Conservation (phyloP, 352 stramenopile genomes). For the Phytophthora sojae region DNA sequence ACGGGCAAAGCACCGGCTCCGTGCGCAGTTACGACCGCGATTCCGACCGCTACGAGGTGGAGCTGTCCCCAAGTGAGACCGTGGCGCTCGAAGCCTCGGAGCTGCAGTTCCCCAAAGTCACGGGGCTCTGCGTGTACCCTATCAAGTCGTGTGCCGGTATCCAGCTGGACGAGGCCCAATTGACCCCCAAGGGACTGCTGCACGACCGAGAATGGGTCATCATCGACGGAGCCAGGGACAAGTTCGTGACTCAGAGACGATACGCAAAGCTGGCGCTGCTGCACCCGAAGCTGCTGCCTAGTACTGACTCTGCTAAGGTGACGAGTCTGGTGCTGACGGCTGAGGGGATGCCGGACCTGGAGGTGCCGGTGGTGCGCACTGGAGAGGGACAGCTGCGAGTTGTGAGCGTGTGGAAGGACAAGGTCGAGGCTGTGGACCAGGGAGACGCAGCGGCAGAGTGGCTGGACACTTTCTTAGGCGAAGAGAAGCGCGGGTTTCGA, state of each 20-base stretch:
- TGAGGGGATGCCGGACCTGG: slow-evolving; percentile 63
- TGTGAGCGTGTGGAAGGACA: slow-evolving; percentile 71
- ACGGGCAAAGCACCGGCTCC: slow-evolving; percentile 5
- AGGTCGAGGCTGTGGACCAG: slow-evolving; percentile 66
- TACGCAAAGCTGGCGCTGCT: slow-evolving; percentile 76
- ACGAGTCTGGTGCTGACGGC: slow-evolving; percentile 67
- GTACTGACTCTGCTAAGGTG: slow-evolving; percentile 27
- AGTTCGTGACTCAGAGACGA: slow-evolving; percentile 78
- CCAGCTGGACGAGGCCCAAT: slow-evolving; percentile 46
- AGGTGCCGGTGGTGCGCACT: slow-evolving; percentile 59
- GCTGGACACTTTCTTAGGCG: slow-evolving; percentile 63
- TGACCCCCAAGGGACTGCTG: slow-evolving; percentile 65
- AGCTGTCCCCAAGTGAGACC: slow-evolving; percentile 13
- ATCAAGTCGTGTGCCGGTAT: slow-evolving; percentile 86
- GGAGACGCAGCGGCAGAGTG: slow-evolving; percentile 65
- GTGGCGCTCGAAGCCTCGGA: slow-evolving; percentile 27
- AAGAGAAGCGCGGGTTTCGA: slow-evolving; percentile 51
- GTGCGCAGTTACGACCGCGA: slow-evolving; percentile 39
- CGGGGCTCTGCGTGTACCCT: slow-evolving; percentile 78
- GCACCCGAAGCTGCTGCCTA: slow-evolving; percentile 59
- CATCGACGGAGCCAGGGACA: slow-evolving; percentile 60
- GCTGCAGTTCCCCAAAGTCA: slow-evolving; percentile 45
- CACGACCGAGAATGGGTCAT: slow-evolving; percentile 87
- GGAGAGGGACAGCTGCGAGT: slow-evolving; percentile 36
- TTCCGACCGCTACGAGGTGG: slow-evolving; percentile 46